A percentile compares a stretch with the other conserved stretches of the same genome.
Evolutionary conservation across 2,329 filamentous ascomycete genomes (phyloP).

Genomic region (Beauveria australis): DNA sequence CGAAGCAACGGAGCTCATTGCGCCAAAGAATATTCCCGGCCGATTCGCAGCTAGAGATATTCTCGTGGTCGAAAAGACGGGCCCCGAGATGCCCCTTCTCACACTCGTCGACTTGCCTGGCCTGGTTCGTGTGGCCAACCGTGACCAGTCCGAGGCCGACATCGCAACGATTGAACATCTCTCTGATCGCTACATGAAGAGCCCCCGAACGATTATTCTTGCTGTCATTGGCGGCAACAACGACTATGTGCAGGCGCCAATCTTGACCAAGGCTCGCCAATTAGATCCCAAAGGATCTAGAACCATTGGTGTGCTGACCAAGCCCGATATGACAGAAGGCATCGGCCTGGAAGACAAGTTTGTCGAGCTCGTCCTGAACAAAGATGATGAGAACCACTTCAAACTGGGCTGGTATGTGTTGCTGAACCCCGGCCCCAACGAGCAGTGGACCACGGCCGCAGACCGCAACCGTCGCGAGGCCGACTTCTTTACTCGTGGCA

Average conservation of each 20-base stretch:
- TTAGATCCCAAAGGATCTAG: constrained; percentile 41
- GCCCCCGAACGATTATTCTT: constrained; percentile 45
- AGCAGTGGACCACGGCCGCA: constrained; percentile 34
- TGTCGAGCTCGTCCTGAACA: constrained; percentile 43
- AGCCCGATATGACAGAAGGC: constrained; percentile 44
- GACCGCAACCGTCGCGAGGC: constrained; percentile 35
- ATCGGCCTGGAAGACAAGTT: constrained; percentile 47
- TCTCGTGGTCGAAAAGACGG: constrained; percentile 50
- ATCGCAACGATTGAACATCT: constrained; percentile 44
- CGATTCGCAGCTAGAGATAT: constrained; percentile 45
- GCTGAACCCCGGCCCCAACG: constrained; percentile 39
- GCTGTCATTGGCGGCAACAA: constrained; percentile 48
- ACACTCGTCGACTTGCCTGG: constrained; percentile 56
- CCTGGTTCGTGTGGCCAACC: constrained; percentile 45
- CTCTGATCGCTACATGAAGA: constrained; percentile 48
- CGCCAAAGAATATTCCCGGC: constrained; percentile 39
- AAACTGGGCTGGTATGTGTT: constrained; percentile 45
- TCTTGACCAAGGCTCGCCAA: constrained; percentile 40
- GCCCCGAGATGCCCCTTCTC: constrained; percentile 50
- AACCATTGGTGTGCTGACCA: constrained; percentile 44
- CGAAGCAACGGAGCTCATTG: constrained; percentile 42
- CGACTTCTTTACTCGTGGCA: constrained; percentile 41
- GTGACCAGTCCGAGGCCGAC: constrained; percentile 44
- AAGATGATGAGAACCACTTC: constrained; percentile 41
- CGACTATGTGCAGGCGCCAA: constrained; percentile 45